Conservation (phyloP, 257 asterid genomes). For the Knoxia roxburghii region DNA sequence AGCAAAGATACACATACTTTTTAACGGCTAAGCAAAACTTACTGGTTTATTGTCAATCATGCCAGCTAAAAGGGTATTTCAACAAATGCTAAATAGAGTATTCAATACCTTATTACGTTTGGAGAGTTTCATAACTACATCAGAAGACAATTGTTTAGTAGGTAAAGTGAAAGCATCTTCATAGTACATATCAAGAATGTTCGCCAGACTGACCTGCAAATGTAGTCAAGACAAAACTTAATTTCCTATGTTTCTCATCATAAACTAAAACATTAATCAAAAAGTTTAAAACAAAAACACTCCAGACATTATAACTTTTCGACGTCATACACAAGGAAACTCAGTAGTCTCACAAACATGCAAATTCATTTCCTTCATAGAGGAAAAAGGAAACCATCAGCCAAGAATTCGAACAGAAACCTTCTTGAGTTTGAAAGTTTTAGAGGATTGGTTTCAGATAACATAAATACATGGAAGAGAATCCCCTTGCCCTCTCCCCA, state of each 20-base stretch:
- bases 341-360: background rate
- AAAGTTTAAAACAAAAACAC: background rate
- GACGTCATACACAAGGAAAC: background rate
- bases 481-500: background rate
- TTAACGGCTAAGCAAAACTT: too few species aligned
- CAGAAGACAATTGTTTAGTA: constrained; percentile 45
- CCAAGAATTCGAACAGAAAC: background rate
- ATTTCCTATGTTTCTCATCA: background rate
- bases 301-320: too few species aligned
- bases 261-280: background rate
- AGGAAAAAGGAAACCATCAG: background rate
- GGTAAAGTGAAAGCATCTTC: constrained; percentile 88
- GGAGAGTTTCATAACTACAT: constrained; percentile 51
- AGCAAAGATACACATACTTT: background rate
- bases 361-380: too few species aligned
- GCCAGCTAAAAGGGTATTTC: background rate
- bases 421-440: constrained; percentile 6
- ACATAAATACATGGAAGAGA: background rate
- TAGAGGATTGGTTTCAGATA: background rate
- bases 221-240: constrained; percentile 7
- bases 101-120: constrained; percentile 47
- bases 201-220: constrained; percentile 69
- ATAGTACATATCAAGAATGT: constrained; percentile 71
- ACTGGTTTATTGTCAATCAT: background rate
- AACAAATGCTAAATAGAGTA: background rate